Conservation (phyloP, 805 yeast genomes). For the Lipomyces orientalis region DNA sequence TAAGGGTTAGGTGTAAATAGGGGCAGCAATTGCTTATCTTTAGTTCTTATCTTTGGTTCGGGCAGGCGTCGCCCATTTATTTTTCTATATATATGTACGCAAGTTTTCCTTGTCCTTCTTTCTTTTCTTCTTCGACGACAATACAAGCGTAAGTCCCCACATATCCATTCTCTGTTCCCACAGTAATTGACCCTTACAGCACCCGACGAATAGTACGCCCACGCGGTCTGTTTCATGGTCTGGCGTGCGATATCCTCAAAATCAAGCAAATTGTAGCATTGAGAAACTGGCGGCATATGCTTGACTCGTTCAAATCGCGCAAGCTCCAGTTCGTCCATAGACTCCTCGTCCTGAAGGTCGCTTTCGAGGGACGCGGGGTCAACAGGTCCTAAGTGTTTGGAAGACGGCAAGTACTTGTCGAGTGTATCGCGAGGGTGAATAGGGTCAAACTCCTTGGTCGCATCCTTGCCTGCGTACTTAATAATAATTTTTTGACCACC, state of each 20-base stretch:
- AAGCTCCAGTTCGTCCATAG: conserved; percentile 50
- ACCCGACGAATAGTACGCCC: conserved; percentile 93
- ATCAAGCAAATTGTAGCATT: conserved; percentile 78
- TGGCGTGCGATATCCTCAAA: conserved; percentile 86
- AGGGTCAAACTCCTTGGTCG: conserved; percentile 83
- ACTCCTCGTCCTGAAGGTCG: conserved; percentile 31
- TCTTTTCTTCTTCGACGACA: no score
- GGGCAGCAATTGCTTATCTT: no score
- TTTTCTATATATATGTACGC: no score
- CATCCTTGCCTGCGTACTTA: conserved; percentile 73
- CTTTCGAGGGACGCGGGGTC: conserved; percentile 43
- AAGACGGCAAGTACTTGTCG: conserved; percentile 61
- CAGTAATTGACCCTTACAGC: no score
- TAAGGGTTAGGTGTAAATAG: no score
- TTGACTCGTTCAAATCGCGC: conserved; percentile 52
- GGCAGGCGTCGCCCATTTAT: no score
- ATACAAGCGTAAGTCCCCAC: no score
- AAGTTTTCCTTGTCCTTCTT: no score
- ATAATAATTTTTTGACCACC: conserved; percentile 63
- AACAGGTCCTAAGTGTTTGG: conserved; percentile 65
- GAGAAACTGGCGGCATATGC: conserved; percentile 69
- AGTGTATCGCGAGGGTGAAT: conserved; percentile 88
- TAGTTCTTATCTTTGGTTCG: no score
- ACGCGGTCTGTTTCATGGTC: conserved; percentile 76
- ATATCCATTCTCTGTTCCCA: no score